Evolutionary conservation across 768 basidiomycete species (phyloP), one percentile per base, ranked within the genome.

Genomic region (Leccinum imitatum): DNA sequence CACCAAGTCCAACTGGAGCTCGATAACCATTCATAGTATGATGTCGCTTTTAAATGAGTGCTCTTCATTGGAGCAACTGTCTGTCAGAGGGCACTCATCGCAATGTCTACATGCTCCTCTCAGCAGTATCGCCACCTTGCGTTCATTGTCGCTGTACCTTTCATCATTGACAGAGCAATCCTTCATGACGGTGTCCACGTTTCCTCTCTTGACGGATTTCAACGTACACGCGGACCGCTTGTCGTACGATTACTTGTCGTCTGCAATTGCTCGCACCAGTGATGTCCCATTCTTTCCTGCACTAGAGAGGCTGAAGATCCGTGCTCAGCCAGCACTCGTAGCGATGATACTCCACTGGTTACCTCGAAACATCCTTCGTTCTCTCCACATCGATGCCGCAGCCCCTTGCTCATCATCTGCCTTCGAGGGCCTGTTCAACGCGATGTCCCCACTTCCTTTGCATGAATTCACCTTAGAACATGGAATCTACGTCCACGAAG

Each of bases 191-290:
- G 65, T 82, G 44, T 72, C 75, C 19, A 59, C 60, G 19, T 76
- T 82, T 25, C 77, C 77, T 9, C 44, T 48, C 31, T 75, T 84
- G 57, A 58, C 57, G 21, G 70, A 79, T 46, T 72, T 84, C 35
- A 76, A 82, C 57, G 55, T 83, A 10, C 81, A 84, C 56, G 79
- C 76, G 2, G 70, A 74, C 10, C 74, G 75, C 61, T 61, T 83
- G 27, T 69, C 72, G 23, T 33, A 61, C 5, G 67, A 75, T 31
- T 62, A 65, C 33, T 55, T 66, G 33, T 61, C 60, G 10, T 17
- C 31, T 14, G 56, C 59, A 48, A 50, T 65, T 2, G n/a, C 54
- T 41, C 37, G 48, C 39, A 15, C 31, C 14, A 21, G 9, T 53
- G 56, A 51, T 51, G 10, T 15, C 10, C 17, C 59, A 2, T 69